Evolutionary conservation across 805 yeast genomes (phyloP), one percentile per base, ranked within the genome.

Genomic region (Wickerhamia fluorescens): DNA sequence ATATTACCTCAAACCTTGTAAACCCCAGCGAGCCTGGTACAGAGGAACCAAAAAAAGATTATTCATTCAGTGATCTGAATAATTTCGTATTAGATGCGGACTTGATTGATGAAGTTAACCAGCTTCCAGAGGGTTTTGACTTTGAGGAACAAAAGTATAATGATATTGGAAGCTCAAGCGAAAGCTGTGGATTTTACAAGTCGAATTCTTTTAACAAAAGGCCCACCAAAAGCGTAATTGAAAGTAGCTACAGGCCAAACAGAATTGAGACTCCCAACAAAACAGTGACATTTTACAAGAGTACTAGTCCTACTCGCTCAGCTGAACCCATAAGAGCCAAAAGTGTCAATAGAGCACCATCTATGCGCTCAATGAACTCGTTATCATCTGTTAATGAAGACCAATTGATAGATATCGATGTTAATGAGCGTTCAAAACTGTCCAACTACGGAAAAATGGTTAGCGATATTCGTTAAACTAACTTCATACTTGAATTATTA

Each of bases 41-140:
- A n/a, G n/a, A n/a, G n/a, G n/a, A n/a, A n/a, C n/a, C n/a, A n/a
- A n/a, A n/a, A n/a, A n/a, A n/a, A n/a, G n/a, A n/a, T n/a, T n/a
- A n/a, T n/a, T n/a, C n/a, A n/a, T n/a, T n/a, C n/a, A n/a, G n/a
- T n/a, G n/a, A n/a, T n/a, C n/a, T n/a, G n/a, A n/a, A n/a, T n/a
- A n/a, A n/a, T n/a, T n/a, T n/a, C n/a, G n/a, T n/a, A n/a, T n/a
- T 34, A 5, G 42, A 63, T 31, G 69, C 66, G n/a, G 58, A 60
- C 13, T 49, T 66, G 10, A 31, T 72, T 13, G 76, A 71, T 37
- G 78, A 72, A 43, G 68, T 67, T 26, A 72, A 72, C 36, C 54
- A 46, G 3, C 54, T 71, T 4, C 73, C 76, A 2, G 72, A 63
- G 34, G 68, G 61, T 38, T 61, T 41, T 38, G 68, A 62, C 30